Base-by-base conservation (phyloP, 805 yeast genomes). In the Lachancea sp. region DNA sequence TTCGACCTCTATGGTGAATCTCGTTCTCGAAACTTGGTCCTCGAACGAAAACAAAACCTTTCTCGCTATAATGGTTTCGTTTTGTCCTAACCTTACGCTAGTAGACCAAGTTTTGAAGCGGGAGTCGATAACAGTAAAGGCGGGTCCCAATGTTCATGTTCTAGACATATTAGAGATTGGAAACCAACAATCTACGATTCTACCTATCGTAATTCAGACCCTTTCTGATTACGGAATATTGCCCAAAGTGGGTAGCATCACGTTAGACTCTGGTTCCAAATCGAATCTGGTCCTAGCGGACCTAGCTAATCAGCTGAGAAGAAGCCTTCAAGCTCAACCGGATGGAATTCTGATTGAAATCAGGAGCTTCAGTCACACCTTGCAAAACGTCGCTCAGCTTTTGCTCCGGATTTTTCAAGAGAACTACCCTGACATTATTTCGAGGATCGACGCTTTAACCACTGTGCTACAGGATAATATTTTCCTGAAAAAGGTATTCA, bases 221-320 rank as follows among this genome's bases (percentile, higher is more conserved):
- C 39, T 36, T 20, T 19, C 32, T 6, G 32, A 28, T 17, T 36
- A 28, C 18, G 39, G 33, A 9, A 36, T 36, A 7, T 9, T 8
- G 4, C 25, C 15, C 18, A 36, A 36, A n/a, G 15, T 36, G 4
- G 34, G 43, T 26, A 35, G 38, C 19, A 28, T 46, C 17, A 43
- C 45, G n/a, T 16, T 41, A 22, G 40, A 38, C 40, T 28, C 26
- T 34, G 43, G 42, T 2, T 31, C 43, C n/a, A 43, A 40, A 16
- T 30, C 34, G 29, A 39, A 28, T 12, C 29, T 45, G 29, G 40
- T 37, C 40, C 42, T 42, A 5, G 26, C 23, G 4, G 45, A 34
- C 18, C 11, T 34, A 34, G 26, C 24, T 20, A 13, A 18, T 9
- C 22, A 36, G 13, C 16, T 34, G 16, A 25, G 15, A 19, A 38